A percentile compares a stretch with the other conserved stretches of the same genome.
phyloP scores from a whole-genome alignment of 2,329 filamentous ascomycete genomes.

The Setomelanomma holmii region DNA sequence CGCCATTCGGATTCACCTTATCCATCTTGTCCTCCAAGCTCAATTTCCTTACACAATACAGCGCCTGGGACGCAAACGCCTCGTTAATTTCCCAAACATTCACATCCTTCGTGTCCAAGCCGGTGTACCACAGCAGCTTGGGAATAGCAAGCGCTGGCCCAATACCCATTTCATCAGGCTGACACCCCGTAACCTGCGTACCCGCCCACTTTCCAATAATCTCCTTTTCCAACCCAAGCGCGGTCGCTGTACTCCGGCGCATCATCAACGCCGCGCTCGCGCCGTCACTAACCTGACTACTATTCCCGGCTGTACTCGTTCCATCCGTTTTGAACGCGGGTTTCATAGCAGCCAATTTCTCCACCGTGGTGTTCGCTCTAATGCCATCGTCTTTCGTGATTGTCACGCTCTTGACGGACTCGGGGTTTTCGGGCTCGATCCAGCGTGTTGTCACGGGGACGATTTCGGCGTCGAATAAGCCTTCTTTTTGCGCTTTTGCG shows the following conservation, averaged over 20 bases:
- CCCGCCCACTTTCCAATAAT: slow-evolving; percentile 87
- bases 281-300: slow-evolving; percentile 84
- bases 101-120: slow-evolving; percentile 72
- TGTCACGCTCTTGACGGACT: slow-evolving; percentile 64
- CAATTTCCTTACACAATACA: slow-evolving; percentile 75
- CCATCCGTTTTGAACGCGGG: slow-evolving; percentile 82
- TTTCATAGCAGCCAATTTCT: slow-evolving; percentile 80
- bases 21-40: slow-evolving; percentile 72
- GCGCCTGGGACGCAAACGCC: slow-evolving; percentile 69
- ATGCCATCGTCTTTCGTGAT: slow-evolving; percentile 86
- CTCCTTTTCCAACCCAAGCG: slow-evolving; percentile 70
- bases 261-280: slow-evolving; percentile 85
- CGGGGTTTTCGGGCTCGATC: slow-evolving; percentile 65
- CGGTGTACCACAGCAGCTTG: slow-evolving; percentile 74
- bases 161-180: slow-evolving; percentile 92
- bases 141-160: slow-evolving; percentile 88
- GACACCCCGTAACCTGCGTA: slow-evolving; percentile 77
- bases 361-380: slow-evolving; percentile 68
- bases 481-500: slow-evolving; percentile 70
- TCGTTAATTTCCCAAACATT: slow-evolving; percentile 95
- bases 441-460: slow-evolving; percentile 77
- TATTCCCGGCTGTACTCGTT: slow-evolving; percentile 84
- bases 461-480: slow-evolving; percentile 79
- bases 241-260: slow-evolving; percentile 78
- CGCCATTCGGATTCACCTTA: slow-evolving; percentile 88